These are phyloP conservation scores for Phaeotremella skinneri DNA, from an alignment of 768 basidiomycete genomes.

Conservation along the genomic window DNA sequence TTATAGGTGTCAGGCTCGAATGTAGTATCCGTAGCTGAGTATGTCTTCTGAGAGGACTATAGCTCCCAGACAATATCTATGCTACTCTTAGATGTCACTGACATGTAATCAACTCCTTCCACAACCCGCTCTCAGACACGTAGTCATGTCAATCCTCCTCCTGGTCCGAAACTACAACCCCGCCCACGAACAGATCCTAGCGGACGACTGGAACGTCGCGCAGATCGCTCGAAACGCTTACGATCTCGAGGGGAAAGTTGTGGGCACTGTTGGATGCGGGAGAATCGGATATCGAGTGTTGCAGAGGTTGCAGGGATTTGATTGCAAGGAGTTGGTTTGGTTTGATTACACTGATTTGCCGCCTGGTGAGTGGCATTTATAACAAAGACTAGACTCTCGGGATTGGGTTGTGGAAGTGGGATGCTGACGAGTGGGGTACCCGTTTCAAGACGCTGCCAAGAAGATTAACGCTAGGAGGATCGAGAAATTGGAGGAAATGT, in stretches of 20 bases:
- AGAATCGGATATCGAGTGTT: conserved; percentile 84
- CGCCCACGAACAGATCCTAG: conserved; percentile 70
- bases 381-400: background rate
- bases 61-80: background rate
- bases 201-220: conserved; percentile 83
- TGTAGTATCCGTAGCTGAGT: conserved; percentile 78
- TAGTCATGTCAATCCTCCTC: conserved; percentile 75
- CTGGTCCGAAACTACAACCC: conserved; percentile 82
- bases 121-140: conserved; percentile 18
- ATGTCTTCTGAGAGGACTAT: conserved; percentile 18
- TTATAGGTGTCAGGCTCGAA: conserved; percentile 71
- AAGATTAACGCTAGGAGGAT: conserved; percentile 65
- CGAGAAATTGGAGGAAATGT: conserved; percentile 70
- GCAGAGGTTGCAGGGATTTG: conserved; percentile 62
- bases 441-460: conserved; percentile 62
- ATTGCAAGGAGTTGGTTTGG: conserved; percentile 86
- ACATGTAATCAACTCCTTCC: conserved; percentile 4
- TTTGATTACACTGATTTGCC: conserved; percentile 76
- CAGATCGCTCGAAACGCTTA: conserved; percentile 76
- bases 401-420: background rate
- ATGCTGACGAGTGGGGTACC: conserved; percentile 15
- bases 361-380: conserved; percentile 53
- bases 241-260: conserved; percentile 86
- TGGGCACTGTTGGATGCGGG: conserved; percentile 78
- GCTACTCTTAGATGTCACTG: conserved; percentile 7